Base-by-base conservation (phyloP, 805 yeast species). In the Hanseniaspora pseudoguilliermondii region DNA sequence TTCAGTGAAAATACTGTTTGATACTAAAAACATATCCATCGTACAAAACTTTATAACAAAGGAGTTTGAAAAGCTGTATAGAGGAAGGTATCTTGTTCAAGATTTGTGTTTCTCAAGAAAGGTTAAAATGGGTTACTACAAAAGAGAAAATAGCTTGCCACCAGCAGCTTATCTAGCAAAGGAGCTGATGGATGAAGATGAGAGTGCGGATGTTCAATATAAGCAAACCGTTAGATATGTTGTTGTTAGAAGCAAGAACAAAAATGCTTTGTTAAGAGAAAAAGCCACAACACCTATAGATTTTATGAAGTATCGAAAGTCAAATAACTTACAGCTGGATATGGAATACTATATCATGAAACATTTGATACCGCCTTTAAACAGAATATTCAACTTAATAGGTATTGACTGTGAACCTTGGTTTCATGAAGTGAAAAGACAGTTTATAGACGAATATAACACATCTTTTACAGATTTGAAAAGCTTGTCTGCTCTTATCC, bases 31-130 rank as follows among this genome's bases (percentile, higher is more conserved):
- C 64, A 64, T 93, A 11, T 81, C 96, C 0, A 55, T 66, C 36
- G 86, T 91, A 11, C 88, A 88, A 64, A 55, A 62, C 2, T 90
- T 81, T 61, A 78, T 87, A 4, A 71, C 77, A 34, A 70, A 68
- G 1, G 86, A 90, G 61, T 91, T 93, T 69, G 63, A 66, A 27
- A 83, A 83, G 60, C 79, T 93, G 1, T 68, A 80, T 57, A 64
- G 66, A n/a, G 85, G 83, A 50, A 75, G 77, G 27, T 79, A 87
- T 1, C 75, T 84, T 0, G 71, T 88, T 15, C 83, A 82, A 59
- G 97, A 93, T 65, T 88, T 89, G 64, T 84, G 95, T 63, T 93
- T 93, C 71, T 90, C 95, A 2, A 86, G 86, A 64, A 96, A 86
- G 62, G 97, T 93, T 3, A 76, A 84, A 56, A 71, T 88, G 47